A percentile compares a stretch with the other conserved stretches of the same genome.
Conservation (phyloP, 2,329 filamentous ascomycete species). For the Beauveria pseudobassiana region DNA sequence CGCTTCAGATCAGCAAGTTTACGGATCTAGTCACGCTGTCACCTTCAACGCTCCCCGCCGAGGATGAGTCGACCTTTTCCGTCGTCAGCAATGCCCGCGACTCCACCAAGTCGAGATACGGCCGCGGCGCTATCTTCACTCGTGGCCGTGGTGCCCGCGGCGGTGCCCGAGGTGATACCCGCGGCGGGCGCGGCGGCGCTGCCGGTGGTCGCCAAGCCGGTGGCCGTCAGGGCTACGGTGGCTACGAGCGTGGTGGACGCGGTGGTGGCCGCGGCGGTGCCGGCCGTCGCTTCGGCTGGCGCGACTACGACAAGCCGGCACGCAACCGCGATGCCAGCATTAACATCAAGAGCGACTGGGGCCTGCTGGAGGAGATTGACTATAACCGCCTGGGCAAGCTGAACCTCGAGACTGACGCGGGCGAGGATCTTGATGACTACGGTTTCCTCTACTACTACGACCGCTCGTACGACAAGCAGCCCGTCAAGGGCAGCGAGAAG, state of each 20-base stretch:
- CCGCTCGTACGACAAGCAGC: constrained; percentile 86
- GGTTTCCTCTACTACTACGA: constrained; percentile 99
- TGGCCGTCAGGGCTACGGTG: constrained; percentile 24
- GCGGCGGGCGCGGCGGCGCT: constrained; percentile 54
- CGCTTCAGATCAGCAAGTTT: constrained; percentile 80
- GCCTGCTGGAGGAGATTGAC: constrained; percentile 95
- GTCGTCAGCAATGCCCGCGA: constrained; percentile 94
- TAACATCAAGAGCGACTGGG: constrained; percentile 93
- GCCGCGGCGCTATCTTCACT: constrained; percentile 85
- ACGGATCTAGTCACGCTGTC: constrained; percentile 79
- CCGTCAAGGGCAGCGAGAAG: constrained; percentile 80
- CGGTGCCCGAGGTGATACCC: constrained; percentile 56
- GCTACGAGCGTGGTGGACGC: constrained; percentile 68
- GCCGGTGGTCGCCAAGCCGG: constrained; percentile 59
- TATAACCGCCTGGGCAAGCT: constrained; percentile 93
- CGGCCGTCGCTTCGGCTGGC: constrained; percentile 91
- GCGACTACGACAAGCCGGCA: constrained; percentile 96
- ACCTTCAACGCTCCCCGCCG: constrained; percentile 88
- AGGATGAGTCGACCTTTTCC: constrained; percentile 96
- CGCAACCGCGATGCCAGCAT: constrained; percentile 94
- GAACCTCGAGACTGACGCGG: constrained; percentile 89
- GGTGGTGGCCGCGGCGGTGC: constrained; percentile 59
- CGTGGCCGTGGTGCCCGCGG: constrained; percentile 73
- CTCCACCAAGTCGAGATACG: constrained; percentile 76
- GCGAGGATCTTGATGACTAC: constrained; percentile 91